Conservation (phyloP, 2,329 filamentous ascomycete genomes). For the Microcera coccophila region DNA sequence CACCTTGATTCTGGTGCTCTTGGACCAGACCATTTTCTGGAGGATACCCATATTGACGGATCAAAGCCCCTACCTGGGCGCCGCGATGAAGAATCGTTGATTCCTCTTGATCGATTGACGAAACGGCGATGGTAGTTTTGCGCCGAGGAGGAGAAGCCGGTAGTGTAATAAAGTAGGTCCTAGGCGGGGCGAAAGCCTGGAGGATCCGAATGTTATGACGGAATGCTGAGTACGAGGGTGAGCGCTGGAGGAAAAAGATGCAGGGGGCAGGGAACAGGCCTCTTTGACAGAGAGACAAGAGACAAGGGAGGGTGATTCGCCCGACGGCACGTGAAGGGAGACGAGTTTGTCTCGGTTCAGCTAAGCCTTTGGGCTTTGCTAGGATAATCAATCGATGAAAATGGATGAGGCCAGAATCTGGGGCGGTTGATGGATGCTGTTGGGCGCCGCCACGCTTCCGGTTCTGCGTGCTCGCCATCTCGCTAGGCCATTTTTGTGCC, state of each 20-base stretch:
- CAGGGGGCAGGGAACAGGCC: not conserved
- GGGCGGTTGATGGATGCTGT: not conserved
- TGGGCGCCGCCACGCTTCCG: not conserved
- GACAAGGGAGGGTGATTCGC: not conserved
- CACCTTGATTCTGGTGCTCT: slow-evolving; percentile 85
- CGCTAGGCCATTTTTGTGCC: not conserved
- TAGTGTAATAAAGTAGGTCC: not conserved
- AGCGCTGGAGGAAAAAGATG: not conserved
- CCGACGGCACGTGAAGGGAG: not conserved
- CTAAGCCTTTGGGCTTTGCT: not conserved
- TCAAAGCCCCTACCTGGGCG: not conserved
- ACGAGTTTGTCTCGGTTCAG: not conserved
- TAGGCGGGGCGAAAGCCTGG: not conserved
- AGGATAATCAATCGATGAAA: not conserved
- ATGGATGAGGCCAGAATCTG: not conserved
- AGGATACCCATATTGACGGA: slow-evolving; percentile 28
- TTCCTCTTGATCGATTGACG: slow-evolving; percentile 6
- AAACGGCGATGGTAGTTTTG: slow-evolving; percentile 1
- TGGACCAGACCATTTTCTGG: slow-evolving; percentile 75
- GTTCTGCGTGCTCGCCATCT: not conserved
- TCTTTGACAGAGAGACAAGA: too few relatives aligned
- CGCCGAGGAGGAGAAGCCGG: not conserved
- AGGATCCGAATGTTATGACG: not conserved
- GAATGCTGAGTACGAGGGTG: not conserved
- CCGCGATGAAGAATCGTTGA: slow-evolving; percentile 6